phyloP scores from a whole-genome alignment of 1,284 basidiomycete genomes.

The Boletellus dicymbophilus region DNA sequence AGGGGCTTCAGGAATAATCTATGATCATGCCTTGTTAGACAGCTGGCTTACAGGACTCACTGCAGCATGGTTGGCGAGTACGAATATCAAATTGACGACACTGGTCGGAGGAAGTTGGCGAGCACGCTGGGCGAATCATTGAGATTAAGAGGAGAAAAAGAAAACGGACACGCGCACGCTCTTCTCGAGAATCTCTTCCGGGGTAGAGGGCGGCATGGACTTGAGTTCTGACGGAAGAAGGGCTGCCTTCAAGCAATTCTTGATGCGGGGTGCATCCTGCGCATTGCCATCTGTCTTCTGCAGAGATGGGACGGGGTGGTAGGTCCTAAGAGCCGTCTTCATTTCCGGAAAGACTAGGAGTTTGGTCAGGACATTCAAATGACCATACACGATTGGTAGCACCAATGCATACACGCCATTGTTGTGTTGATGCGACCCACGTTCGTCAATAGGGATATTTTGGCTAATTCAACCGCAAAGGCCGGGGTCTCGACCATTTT shows the following conservation, averaged over 20 bases:
- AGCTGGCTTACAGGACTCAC: conserved; percentile 41
- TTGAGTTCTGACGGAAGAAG: conserved; percentile 74
- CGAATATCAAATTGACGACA: conserved; percentile 66
- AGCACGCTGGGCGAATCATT: conserved; percentile 42
- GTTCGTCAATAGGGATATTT: conserved; percentile 86
- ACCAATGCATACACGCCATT: conserved; percentile 70
- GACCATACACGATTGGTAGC: conserved; percentile 11
- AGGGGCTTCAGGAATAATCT: conserved; percentile 52
- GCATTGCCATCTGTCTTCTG: conserved; percentile 67
- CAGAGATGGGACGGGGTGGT: conserved; percentile 70
- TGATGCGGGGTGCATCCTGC: conserved; percentile 73
- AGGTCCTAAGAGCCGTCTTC: conserved; percentile 69
- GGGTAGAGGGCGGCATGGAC: conserved; percentile 64
- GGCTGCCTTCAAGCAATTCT: conserved; percentile 75
- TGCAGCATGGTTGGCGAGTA: conserved; percentile 68
- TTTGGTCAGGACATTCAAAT: conserved; percentile 20
- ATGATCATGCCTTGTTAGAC: neutral
- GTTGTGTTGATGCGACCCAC: conserved; percentile 95
- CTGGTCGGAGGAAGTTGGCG: conserved; percentile 74
- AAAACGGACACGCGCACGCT: conserved; percentile 43
- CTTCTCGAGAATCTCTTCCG: conserved; percentile 67
- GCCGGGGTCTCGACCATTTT: conserved; percentile 80
- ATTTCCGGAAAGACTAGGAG: conserved; percentile 60
- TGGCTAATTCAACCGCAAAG: conserved; percentile 82
- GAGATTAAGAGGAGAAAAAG: neutral